Percentiles rank a stretch among this genome's conserved stretches.
These are phyloP conservation scores for Coniella lustricola DNA, from an alignment of 2,329 filamentous ascomycete genomes.

Conservation along the genomic window DNA sequence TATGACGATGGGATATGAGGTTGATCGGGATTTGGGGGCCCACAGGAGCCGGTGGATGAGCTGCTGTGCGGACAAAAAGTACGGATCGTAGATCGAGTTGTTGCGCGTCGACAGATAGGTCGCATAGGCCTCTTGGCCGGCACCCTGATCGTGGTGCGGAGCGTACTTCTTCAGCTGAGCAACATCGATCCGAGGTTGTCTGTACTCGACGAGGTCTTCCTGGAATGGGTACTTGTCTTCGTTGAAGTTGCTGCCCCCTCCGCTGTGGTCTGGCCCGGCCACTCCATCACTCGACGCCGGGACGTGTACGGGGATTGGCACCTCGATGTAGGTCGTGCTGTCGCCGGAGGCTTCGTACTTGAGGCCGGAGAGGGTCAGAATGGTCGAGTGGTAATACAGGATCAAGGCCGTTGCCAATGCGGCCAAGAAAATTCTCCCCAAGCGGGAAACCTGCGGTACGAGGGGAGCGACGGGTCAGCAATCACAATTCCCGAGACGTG, in stretches of 20 bases:
- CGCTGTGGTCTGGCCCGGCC: neutral
- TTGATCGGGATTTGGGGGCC: slow-evolving; percentile 13
- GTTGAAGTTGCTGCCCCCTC: slow-evolving; percentile 6
- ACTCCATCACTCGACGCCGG: no score
- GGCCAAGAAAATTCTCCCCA: slow-evolving; percentile 10
- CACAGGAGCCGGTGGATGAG: slow-evolving; percentile 15
- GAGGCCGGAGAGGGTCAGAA: slow-evolving; percentile 4
- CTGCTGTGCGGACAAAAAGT: slow-evolving; percentile 16
- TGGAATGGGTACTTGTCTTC: slow-evolving; percentile 13
- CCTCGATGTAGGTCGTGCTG: neutral
- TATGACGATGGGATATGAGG: slow-evolving; percentile 8
- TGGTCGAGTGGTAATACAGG: slow-evolving; percentile 10
- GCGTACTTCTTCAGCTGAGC: slow-evolving; percentile 11
- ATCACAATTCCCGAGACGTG: neutral
- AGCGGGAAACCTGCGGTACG: slow-evolving; percentile 6
- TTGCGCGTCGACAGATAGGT: slow-evolving; percentile 16
- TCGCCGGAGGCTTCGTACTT: neutral
- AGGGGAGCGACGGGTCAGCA: neutral
- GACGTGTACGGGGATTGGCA: neutral
- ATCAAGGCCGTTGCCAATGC: slow-evolving; percentile 11
- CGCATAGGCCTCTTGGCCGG: slow-evolving; percentile 12
- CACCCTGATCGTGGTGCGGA: slow-evolving; percentile 13
- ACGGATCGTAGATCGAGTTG: slow-evolving; percentile 13
- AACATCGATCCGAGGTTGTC: slow-evolving; percentile 7
- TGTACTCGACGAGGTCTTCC: slow-evolving; percentile 9